These are phyloP conservation scores for Ascocoryne sarcoides DNA, from an alignment of 2,329 filamentous ascomycete genomes.

Conservation along the genomic window DNA sequence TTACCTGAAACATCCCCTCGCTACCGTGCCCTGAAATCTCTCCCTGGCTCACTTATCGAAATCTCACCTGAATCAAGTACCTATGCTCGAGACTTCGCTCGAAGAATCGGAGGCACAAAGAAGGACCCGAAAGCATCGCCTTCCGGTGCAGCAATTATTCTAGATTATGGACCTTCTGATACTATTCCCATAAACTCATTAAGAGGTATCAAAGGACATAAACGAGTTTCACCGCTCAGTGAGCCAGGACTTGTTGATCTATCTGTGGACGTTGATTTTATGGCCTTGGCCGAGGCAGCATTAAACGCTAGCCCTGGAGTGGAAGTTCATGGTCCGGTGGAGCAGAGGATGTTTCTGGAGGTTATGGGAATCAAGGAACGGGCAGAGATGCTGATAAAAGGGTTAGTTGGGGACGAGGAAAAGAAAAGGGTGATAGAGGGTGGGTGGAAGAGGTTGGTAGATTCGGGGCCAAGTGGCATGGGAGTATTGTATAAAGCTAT, in stretches of 20 bases:
- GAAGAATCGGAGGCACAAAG: slow-evolving; percentile 66
- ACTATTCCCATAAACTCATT: slow-evolving; percentile 82
- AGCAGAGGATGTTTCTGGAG: slow-evolving; percentile 72
- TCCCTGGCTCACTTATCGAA: slow-evolving; percentile 67
- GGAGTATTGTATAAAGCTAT: slow-evolving; percentile 90
- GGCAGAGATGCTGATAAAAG: slow-evolving; percentile 55
- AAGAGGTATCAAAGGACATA: slow-evolving; percentile 75
- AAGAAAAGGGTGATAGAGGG: slow-evolving; percentile 55
- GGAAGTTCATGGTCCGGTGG: slow-evolving; percentile 86
- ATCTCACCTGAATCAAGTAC: slow-evolving; percentile 80
- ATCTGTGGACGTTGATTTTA: slow-evolving; percentile 89
- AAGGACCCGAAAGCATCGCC: slow-evolving; percentile 49
- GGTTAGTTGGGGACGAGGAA: slow-evolving; percentile 35
- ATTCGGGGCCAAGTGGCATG: slow-evolving; percentile 77
- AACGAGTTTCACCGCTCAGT: slow-evolving; percentile 67
- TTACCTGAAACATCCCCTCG: slow-evolving; percentile 75
- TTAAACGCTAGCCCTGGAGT: slow-evolving; percentile 66
- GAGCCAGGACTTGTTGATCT: slow-evolving; percentile 79
- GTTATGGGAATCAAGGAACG: slow-evolving; percentile 77
- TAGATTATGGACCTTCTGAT: slow-evolving; percentile 81
- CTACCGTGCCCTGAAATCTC: slow-evolving; percentile 65
- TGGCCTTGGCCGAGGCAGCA: slow-evolving; percentile 74
- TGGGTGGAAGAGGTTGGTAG: slow-evolving; percentile 76
- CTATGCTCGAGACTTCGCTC: slow-evolving; percentile 73
- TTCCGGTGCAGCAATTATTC: slow-evolving; percentile 82